Conservation (phyloP, 306 rosid species). For the Ceratonia siliqua region DNA sequence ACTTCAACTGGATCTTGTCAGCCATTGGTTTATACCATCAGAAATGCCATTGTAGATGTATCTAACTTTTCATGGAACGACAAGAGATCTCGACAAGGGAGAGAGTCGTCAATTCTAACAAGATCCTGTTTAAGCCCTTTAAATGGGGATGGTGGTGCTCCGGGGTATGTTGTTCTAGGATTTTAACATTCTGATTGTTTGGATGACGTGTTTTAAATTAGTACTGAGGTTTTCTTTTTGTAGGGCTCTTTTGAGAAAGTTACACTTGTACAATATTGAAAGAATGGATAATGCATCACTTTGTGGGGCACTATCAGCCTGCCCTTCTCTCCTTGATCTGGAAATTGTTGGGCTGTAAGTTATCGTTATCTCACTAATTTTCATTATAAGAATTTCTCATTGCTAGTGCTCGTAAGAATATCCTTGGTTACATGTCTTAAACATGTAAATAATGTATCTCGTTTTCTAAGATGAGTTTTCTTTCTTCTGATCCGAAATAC, state of each 20-base stretch:
- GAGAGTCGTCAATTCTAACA: constrained; percentile 85
- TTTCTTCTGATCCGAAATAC: constrained; percentile 9
- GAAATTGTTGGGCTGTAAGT: constrained; percentile 98
- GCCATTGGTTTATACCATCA: constrained; percentile 63
- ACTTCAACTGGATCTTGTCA: constrained; percentile 69
- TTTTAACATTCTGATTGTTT: too few relatives aligned
- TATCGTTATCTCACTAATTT: constrained; percentile 25
- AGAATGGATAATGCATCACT: constrained; percentile 90
- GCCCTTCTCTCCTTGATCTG: constrained; percentile 90
- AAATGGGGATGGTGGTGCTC: constrained; percentile 65
- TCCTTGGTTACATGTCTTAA: not conserved
- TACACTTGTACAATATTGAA: constrained; percentile 92
- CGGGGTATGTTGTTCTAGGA: constrained; percentile 67
- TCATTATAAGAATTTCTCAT: constrained; percentile 19
- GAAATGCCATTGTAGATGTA: constrained; percentile 71
- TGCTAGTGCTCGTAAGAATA: not conserved
- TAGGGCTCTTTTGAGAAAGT: constrained; percentile 72
- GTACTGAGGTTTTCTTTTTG: constrained; percentile 37
- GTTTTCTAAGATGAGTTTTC: constrained; percentile 2
- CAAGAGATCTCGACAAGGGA: constrained; percentile 96
- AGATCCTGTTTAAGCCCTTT: constrained; percentile 94
- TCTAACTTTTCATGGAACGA: constrained; percentile 89
- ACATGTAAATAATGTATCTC: not conserved
- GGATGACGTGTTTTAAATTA: constrained; percentile 19
- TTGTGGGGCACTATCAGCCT: constrained; percentile 68